These are phyloP conservation scores for Odontarrhena argentea DNA, from an alignment of 345 rosid species.

Conservation along the genomic window DNA sequence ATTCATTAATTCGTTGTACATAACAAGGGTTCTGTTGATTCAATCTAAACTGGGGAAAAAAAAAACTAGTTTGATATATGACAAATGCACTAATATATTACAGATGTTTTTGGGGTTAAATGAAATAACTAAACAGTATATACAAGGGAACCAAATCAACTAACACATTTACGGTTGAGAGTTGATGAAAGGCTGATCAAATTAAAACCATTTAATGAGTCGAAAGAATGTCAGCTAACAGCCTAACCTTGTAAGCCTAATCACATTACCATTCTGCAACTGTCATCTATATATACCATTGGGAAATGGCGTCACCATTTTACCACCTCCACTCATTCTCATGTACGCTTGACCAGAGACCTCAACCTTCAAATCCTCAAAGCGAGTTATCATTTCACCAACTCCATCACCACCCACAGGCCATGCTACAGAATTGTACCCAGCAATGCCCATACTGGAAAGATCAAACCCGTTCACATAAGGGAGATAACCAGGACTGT, in stretches of 20 bases:
- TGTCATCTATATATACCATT: conserved; percentile 33
- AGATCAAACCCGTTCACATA: conserved; percentile 43
- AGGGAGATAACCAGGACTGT: conserved; percentile 40
- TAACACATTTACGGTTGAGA: conserved; percentile 30
- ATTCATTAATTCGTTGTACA: conserved; percentile 37
- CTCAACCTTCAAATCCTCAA: conserved; percentile 34
- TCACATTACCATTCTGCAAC: conserved; percentile 22
- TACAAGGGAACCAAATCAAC: conserved; percentile 31
- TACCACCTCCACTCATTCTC: conserved; percentile 27
- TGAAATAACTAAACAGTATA: conserved; percentile 25
- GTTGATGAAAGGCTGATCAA: conserved; percentile 28
- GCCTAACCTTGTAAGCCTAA: conserved; percentile 32
- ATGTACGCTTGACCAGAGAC: conserved; percentile 28
- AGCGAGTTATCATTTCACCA: conserved; percentile 32
- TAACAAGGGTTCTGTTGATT: conserved; percentile 24
- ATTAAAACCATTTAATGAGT: conserved; percentile 17
- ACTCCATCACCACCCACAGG: conserved; percentile 38
- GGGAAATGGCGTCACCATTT: conserved; percentile 23
- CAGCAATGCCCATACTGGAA: conserved; percentile 31
- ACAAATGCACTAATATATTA: conserved; percentile 34
- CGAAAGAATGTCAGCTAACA: conserved; percentile 30
- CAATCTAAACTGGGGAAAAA: background rate
- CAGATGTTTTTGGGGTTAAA: conserved; percentile 32
- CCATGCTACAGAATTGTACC: conserved; percentile 33
- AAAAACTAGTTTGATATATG: conserved; percentile 10